Evolutionary conservation across 2,329 filamentous ascomycete species (phyloP).

Genomic region (Nothophoma quercina): DNA sequence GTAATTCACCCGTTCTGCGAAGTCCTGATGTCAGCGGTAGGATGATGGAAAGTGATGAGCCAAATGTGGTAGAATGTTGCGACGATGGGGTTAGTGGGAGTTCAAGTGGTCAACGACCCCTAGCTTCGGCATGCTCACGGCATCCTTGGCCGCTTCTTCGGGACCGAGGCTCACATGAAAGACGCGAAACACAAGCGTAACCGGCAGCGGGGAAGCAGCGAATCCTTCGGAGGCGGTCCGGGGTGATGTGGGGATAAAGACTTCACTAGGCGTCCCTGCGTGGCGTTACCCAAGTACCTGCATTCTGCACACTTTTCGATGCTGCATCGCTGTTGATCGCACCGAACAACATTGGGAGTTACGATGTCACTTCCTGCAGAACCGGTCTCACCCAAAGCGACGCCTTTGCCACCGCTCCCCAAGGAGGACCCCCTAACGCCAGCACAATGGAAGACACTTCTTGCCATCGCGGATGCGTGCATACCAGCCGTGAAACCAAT

Average conservation of each 20-base stretch:
- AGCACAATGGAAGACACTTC: conserved; percentile 66
- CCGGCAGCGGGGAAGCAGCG: conserved; percentile 3
- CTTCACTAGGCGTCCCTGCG: conserved; percentile 7
- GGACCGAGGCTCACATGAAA: conserved; percentile 6
- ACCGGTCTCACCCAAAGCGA: conserved; percentile 45
- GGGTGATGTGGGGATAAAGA: conserved; percentile 9
- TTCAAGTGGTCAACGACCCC: not conserved
- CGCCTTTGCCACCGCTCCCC: conserved; percentile 58
- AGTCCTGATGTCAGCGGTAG: too few relatives aligned
- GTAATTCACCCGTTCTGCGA: too few relatives aligned
- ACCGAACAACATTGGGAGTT: not conserved
- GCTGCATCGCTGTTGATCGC: not conserved
- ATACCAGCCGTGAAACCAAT: conserved; percentile 65
- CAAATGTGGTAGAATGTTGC: not conserved
- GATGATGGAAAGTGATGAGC: too few relatives aligned
- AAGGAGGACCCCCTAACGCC: conserved; percentile 58
- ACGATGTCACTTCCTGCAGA: conserved; percentile 32
- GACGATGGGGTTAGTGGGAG: not conserved
- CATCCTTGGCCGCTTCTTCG: conserved; percentile 3
- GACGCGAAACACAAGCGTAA: not conserved
- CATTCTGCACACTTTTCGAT: not conserved
- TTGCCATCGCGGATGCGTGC: conserved; percentile 64
- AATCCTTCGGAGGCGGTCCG: not conserved
- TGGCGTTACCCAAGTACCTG: not conserved
- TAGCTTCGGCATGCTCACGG: conserved; percentile 12